These are phyloP conservation scores for Arachnomyces sp. DNA, from an alignment of 2,329 filamentous ascomycete genomes.

Conservation along the genomic window DNA sequence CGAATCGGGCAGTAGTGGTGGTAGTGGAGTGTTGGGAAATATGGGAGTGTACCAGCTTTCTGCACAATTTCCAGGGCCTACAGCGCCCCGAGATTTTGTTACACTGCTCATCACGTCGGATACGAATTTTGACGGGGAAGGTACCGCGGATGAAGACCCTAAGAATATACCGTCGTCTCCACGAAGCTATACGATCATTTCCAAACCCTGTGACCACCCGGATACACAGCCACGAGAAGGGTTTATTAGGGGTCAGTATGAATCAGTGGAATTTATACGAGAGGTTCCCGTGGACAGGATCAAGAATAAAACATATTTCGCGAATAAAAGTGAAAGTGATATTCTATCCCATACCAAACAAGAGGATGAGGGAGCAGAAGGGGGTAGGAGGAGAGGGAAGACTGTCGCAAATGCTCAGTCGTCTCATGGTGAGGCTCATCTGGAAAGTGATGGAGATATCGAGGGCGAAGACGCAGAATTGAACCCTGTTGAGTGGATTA, in stretches of 20 bases:
- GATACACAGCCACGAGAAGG: slow-evolving; percentile 61
- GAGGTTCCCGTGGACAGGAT: slow-evolving; percentile 53
- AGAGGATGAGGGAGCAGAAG: slow-evolving; percentile 11
- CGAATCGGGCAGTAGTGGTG: slow-evolving; percentile 9
- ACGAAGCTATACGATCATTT: slow-evolving; percentile 76
- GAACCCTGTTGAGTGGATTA: slow-evolving; percentile 78
- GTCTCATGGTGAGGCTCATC: background rate
- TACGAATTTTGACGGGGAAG: slow-evolving; percentile 26
- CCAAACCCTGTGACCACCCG: slow-evolving; percentile 71
- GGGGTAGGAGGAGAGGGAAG: slow-evolving; percentile 28
- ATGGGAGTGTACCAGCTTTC: slow-evolving; percentile 69
- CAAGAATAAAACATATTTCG: slow-evolving; percentile 13
- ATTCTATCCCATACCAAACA: slow-evolving; percentile 5
- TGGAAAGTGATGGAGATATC: background rate
- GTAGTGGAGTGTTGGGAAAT: slow-evolving; percentile 13
- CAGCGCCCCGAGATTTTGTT: slow-evolving; percentile 79
- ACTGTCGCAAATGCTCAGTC: slow-evolving; percentile 36
- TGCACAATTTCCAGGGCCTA: slow-evolving; percentile 83
- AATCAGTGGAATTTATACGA: slow-evolving; percentile 83
- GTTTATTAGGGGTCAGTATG: slow-evolving; percentile 77
- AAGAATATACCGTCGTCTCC: slow-evolving; percentile 29
- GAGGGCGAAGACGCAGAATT: slow-evolving; percentile 40
- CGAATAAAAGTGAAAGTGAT: slow-evolving; percentile 5
- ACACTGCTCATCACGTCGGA: slow-evolving; percentile 64
- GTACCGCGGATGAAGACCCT: slow-evolving; percentile 14